Evolutionary conservation across 2,329 filamentous ascomycete genomes (phyloP).

Genomic region (Dactylonectria estremocensis): DNA sequence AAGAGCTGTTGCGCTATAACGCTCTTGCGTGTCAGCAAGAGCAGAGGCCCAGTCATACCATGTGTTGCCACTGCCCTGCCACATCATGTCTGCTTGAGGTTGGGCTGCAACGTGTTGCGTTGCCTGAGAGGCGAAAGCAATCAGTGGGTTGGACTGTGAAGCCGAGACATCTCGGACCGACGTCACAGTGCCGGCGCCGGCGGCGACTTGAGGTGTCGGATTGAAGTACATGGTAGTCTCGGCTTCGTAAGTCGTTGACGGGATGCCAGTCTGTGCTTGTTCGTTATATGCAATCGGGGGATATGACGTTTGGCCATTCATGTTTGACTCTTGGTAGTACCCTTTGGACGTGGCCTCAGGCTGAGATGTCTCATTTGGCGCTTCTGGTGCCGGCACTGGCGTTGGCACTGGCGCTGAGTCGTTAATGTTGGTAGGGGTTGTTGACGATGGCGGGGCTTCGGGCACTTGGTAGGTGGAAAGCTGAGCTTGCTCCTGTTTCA

Average conservation of each 20-base stretch:
- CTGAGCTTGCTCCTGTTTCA: conserved; percentile 56
- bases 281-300: conserved; percentile 51
- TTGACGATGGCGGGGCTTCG: conserved; percentile 24
- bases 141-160: conserved; percentile 55
- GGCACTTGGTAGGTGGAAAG: conserved; percentile 44
- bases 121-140: conserved; percentile 58
- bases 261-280: conserved; percentile 43
- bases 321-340: conserved; percentile 49
- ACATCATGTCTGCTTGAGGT: conserved; percentile 51
- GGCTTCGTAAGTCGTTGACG: conserved; percentile 45
- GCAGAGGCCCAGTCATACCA: conserved; percentile 71
- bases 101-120: conserved; percentile 53
- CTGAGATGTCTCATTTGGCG: conserved; percentile 32
- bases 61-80: conserved; percentile 58
- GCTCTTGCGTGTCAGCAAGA: conserved; percentile 65
- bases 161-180: conserved; percentile 40
- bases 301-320: conserved; percentile 50
- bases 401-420: neutral
- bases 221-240: conserved; percentile 51
- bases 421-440: too few relatives aligned
- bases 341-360: conserved; percentile 46
- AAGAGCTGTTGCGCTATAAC: conserved; percentile 65
- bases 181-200: conserved; percentile 36
- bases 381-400: neutral
- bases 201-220: conserved; percentile 40